Evolutionary conservation across 306 rosid genomes (phyloP), one percentile per base, ranked within the genome.

Genomic region (Lithocarpus polystachyus): DNA sequence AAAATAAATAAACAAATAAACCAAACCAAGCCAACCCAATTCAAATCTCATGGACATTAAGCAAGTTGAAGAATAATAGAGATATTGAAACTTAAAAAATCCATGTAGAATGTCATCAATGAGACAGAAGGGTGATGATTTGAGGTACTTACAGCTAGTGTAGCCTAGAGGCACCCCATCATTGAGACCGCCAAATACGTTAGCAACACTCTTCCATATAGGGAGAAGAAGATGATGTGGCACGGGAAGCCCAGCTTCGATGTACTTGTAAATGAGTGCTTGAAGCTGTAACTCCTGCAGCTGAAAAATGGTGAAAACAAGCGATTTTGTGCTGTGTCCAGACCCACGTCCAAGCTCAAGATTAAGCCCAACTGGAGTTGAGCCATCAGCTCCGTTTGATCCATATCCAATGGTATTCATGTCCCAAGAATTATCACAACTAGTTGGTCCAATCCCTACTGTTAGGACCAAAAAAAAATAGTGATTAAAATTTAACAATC

Each of bases 281-380:
- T 94, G 97, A 29, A 78, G 88, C 11, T 81, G 74, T 70, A 94
- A 84, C 86, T 94, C 97, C 56, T 81, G 78, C 88, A 81, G 79
- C 84, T 92, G 97, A 60, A 73, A 54, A 35, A 73, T 9, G 15
- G 78, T 80, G 57, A 80, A 80, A 0, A 73, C 73, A 43, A 8
- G 33, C 15, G 37, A 53, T 18, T 43, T 37, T 64, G 28, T 64
- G 24, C 5, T 19, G 11, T 62, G 68, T 31, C 18, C 33, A 57
- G 54, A 72, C n/a, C 78, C 78, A 62, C 69, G 20, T 65, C 83
- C 78, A 15, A 80, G 83, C 83, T 80, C 78, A 35, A 80, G 83
- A 74, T 56, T 73, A 37, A 80, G 68, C 78, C 74, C 74, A 53
- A 79, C 11, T 52, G 57, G 33, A 26, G 82, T 6, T 5, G 76